Evolutionary conservation across 179 eudicot species (phyloP), one percentile per base, ranked within the genome.

Genomic region (Beta lomatogona): DNA sequence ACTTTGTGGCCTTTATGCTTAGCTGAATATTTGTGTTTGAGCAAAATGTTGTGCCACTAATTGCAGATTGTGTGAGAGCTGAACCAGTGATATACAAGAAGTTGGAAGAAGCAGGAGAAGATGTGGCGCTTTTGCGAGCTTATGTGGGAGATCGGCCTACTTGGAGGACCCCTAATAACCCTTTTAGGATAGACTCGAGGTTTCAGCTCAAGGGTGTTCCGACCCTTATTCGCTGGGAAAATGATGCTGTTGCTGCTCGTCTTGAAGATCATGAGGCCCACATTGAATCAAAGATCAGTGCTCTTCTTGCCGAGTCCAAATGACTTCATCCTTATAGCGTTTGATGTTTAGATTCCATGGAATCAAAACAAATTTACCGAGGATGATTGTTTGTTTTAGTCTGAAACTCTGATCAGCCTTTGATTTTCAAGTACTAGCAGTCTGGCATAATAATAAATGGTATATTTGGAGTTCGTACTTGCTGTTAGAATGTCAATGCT

Each of bases 211-310:
- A 77, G 75, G 97, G 98, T 28, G 99, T 95, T 73, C 99, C 99
- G 4, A 95, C 98, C 0, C 86, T 95, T 15, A 69, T 93, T 76
- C 87, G 91, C 13, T 95, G 98, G 98, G 93, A 89, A 73, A 85
- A 87, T 53, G 95, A 83, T 68, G 87, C 81, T 18, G 79, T 91
- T 66, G 88, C 83, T 77, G 91, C 86, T 65, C 94, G 99, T 19
- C 98, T 95, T 57, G 99, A 94, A 82, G 99, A 95, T 81, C 91
- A 94, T 79, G 99, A 95, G 81, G 97, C 99, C 58, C 98, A 94
- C 77, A 44, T 92, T 46, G 93, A 86, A 52, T 55, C 74, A 48
- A 92, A 89, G 75, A 91, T 95, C 45, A 88, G 86, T 44, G 77
- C 89, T 78, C 94, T 93, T 73, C 82, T 95, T 19, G 77, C 87